phyloP scores from a whole-genome alignment of 768 basidiomycete genomes.

The Crucibulum laeve region DNA sequence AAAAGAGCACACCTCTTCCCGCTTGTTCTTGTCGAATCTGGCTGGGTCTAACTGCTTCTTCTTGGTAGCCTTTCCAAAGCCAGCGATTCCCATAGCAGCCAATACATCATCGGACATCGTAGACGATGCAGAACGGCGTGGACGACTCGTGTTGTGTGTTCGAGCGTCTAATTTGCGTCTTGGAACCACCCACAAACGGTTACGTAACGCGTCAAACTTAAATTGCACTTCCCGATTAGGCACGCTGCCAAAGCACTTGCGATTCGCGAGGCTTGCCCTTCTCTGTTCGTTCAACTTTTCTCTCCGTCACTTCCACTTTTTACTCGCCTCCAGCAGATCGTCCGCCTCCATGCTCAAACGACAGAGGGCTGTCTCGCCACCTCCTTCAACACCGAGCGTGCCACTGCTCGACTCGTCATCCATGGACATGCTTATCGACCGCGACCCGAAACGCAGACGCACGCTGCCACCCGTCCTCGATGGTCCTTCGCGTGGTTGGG shows the following conservation, averaged over 20 bases:
- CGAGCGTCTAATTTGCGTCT: too few species aligned
- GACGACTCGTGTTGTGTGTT: too few species aligned
- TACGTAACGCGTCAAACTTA: too few species aligned
- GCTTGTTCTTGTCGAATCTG: conserved; percentile 76
- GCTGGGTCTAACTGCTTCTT: conserved; percentile 68
- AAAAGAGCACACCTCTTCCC: conserved; percentile 33
- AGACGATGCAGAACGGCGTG: too few species aligned
- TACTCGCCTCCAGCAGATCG: not conserved
- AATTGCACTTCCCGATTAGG: too few species aligned
- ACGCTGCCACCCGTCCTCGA: conserved; percentile 48
- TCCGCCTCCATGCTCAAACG: conserved; percentile 43
- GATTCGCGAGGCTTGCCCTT: too few species aligned
- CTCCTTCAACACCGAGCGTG: conserved; percentile 19
- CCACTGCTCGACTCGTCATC: conserved; percentile 21
- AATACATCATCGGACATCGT: conserved; percentile 59
- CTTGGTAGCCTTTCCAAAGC: conserved; percentile 73
- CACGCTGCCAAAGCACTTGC: too few species aligned
- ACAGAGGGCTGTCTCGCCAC: conserved; percentile 41
- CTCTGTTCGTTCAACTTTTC: not conserved
- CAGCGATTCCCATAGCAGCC: conserved; percentile 79
- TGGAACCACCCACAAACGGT: too few species aligned
- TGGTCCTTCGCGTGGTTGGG: conserved; percentile 47
- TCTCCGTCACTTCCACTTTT: not conserved
- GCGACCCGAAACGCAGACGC: conserved; percentile 49
- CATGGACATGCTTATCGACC: conserved; percentile 21